Conservation (phyloP, 2,329 filamentous ascomycete species). For the Aspergillus sp. region DNA sequence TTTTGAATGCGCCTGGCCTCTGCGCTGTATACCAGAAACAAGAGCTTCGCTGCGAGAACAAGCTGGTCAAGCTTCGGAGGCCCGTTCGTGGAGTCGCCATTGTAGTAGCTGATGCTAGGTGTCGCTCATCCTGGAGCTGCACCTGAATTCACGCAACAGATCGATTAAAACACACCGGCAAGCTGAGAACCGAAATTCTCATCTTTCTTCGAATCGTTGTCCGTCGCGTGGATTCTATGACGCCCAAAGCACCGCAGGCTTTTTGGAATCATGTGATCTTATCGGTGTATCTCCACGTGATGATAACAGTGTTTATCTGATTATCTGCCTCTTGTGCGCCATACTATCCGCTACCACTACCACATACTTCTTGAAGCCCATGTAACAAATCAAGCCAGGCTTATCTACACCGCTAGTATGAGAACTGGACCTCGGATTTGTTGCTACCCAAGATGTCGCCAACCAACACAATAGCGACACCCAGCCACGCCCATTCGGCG, state of each 20-base stretch:
- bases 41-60: conserved; percentile 19
- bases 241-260: background rate
- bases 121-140: conserved; percentile 17
- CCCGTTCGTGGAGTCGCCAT: conserved; percentile 23
- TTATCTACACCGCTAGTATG: background rate
- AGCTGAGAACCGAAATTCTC: conserved; percentile 5
- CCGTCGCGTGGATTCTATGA: background rate
- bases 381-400: background rate
- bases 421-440: background rate
- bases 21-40: conserved; percentile 14
- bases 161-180: background rate
- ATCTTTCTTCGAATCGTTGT: background rate
- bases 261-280: conserved; percentile 3
- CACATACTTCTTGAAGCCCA: too few relatives aligned
- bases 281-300: conserved; percentile 1
- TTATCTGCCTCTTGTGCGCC: background rate
- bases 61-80: conserved; percentile 17
- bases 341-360: background rate
- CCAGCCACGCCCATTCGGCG: background rate
- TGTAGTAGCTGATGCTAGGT: conserved; percentile 15
- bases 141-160: background rate
- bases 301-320: background rate
- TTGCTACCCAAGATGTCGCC: background rate
- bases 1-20: conserved; percentile 8
- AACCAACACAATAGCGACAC: background rate